These are phyloP conservation scores for Tolypocladium nubicola DNA, from an alignment of 2,329 filamentous ascomycete species.

Conservation along the genomic window DNA sequence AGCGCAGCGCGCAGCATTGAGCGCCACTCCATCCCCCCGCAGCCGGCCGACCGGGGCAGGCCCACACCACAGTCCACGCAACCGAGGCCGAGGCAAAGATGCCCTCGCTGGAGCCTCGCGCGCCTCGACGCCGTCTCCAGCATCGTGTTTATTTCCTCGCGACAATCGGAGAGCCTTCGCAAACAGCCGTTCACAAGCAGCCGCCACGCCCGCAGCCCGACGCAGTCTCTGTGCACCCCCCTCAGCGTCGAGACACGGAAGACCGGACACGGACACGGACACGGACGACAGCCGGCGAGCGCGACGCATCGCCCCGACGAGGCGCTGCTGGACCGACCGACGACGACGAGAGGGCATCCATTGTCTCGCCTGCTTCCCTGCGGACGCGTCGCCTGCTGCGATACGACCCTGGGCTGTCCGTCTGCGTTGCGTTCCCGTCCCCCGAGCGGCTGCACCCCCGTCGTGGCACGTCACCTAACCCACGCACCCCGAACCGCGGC, in stretches of 20 bases:
- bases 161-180: background rate
- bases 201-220: background rate
- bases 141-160: background rate
- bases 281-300: too few species aligned
- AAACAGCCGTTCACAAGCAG: background rate
- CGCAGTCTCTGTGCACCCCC: background rate
- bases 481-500: background rate
- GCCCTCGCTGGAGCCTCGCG: background rate
- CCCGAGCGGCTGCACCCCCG: background rate
- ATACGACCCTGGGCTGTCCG: background rate
- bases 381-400: background rate
- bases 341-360: background rate
- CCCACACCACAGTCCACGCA: background rate
- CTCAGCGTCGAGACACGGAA: background rate
- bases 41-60: constrained; percentile 1
- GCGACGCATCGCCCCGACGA: too few species aligned
- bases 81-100: constrained; percentile 3
- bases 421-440: background rate
- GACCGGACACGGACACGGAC: too few species aligned
- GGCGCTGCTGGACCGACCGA: background rate
- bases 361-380: background rate
- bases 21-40: background rate
- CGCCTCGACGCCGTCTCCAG: background rate
- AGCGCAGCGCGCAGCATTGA: background rate
- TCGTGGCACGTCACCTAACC: constrained; percentile 3